Evolutionary conservation across 2,329 filamentous ascomycete genomes (phyloP).

Genomic region (Gyromitra esculenta): DNA sequence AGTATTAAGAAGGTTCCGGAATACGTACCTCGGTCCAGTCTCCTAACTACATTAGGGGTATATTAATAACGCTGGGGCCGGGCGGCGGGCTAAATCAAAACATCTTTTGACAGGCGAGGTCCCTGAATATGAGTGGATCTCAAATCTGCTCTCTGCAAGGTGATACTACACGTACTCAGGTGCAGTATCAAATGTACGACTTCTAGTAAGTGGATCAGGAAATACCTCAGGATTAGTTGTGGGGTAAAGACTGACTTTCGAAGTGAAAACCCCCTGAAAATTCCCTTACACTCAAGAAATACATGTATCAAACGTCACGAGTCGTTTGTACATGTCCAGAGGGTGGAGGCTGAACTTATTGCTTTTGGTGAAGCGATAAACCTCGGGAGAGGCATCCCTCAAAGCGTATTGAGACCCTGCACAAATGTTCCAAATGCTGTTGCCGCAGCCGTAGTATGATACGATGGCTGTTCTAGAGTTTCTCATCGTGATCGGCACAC

Average conservation of each 20-base stretch:
- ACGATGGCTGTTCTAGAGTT: constrained; percentile 31
- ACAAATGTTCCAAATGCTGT: constrained; percentile 38
- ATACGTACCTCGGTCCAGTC: constrained; percentile 26
- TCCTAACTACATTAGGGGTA: constrained; percentile 26
- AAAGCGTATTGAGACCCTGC: constrained; percentile 18
- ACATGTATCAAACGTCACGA: neutral
- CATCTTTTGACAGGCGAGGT: constrained; percentile 39
- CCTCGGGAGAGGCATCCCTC: neutral
- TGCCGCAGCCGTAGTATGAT: constrained; percentile 33
- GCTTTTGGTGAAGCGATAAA: neutral
- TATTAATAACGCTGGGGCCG: constrained; percentile 34
- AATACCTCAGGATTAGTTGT: constrained; percentile 41
- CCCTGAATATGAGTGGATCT: constrained; percentile 37
- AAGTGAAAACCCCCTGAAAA: constrained; percentile 22
- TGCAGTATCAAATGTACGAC: constrained; percentile 30
- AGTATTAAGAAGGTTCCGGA: constrained; percentile 22
- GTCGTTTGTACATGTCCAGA: neutral
- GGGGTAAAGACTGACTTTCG: constrained; percentile 4
- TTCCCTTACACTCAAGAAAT: neutral
- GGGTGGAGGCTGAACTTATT: constrained; percentile 12
- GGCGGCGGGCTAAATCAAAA: constrained; percentile 4
- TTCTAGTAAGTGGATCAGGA: constrained; percentile 29
- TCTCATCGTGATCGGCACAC: constrained; percentile 26
- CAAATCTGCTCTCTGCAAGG: constrained; percentile 40
- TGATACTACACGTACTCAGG: constrained; percentile 16